Evolutionary conservation across 352 stramenopile species (phyloP), one percentile per base, ranked within the genome.

Genomic region (Phytopythium oedochilum): DNA sequence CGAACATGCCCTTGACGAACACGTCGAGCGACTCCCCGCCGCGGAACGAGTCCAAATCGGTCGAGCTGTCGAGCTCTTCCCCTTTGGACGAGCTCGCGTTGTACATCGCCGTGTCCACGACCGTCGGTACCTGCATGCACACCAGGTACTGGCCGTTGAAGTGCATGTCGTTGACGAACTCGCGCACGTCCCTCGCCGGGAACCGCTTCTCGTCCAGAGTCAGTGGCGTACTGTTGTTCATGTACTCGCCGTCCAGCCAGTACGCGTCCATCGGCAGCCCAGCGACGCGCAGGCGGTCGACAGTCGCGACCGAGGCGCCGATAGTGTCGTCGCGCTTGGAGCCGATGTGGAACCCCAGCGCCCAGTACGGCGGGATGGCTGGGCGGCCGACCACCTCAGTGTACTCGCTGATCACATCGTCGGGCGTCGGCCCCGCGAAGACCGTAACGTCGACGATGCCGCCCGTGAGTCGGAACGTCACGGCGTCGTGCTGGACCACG

Each of bases 381-480:
- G 86, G 83, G 20, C 78, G 78, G 9, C 88, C 88, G 3, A 96
- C 76, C 38, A 96, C 55, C 3, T 57, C 18, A 2, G 81, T 88
- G 64, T 95, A 96, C 64, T 96, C 75, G 18, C 63, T 47, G 8
- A 89, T 61, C 3, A 94, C 85, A 9, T 89, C 57, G 1, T 59
- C 12, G 5, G 82, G 69, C 0, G 64, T 76, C 6, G 85, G 73
- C 0, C 88, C 88, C 6, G 71, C 58, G 36, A 96, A 93, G 0
- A 96, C 60, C 48, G 86, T 88, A 3, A 96, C 65, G 51, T 97
- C 88, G 6, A 96, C 28, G 26, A 97, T 63, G 25, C 88, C 88
- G 26, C 88, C 88, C 0, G 82, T 89, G 0, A 83, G 60, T 7
- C 86, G 82, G 57, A 91, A 95, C 17, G 86, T 94, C 15, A 96